Evolutionary conservation across 2,329 filamentous ascomycete species (phyloP).

Genomic region (Paraphoma chrysanthemicola): DNA sequence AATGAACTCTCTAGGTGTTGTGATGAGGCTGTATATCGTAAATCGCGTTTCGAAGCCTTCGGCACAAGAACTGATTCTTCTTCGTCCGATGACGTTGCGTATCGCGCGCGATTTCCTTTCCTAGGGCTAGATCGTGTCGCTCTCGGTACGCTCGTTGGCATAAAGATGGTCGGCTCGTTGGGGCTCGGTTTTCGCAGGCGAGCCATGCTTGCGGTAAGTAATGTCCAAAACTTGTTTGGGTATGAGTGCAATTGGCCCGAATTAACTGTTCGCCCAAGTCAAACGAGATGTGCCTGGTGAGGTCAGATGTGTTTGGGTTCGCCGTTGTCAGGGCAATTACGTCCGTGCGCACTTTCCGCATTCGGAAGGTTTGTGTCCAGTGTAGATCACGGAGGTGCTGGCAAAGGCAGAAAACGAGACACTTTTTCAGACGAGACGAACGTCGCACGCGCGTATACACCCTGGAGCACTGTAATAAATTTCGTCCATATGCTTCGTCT

Average conservation of each 20-base stretch:
- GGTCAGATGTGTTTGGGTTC: not conserved
- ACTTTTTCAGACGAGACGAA: not conserved
- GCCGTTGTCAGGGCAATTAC: not conserved
- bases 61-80: slow-evolving; percentile 31
- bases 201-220: slow-evolving; percentile 29
- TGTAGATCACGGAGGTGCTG: not conserved
- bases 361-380: not conserved
- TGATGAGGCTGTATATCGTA: slow-evolving; percentile 28
- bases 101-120: slow-evolving; percentile 31
- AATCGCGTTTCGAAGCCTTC: slow-evolving; percentile 31
- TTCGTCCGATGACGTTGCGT: slow-evolving; percentile 30
- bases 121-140: slow-evolving; percentile 36
- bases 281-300: not conserved
- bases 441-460: not conserved
- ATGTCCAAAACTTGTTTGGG: not conserved
- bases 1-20: slow-evolving; percentile 32
- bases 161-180: slow-evolving; percentile 29
- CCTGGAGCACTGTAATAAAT: no score
- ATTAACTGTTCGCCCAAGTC: not conserved
- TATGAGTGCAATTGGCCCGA: not conserved
- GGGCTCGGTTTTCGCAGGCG: slow-evolving; percentile 43
- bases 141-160: slow-evolving; percentile 21
- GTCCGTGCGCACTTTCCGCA: not conserved
- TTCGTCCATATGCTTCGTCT: not conserved
- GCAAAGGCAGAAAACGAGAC: not conserved